Evolutionary conservation across 371 early-diverging fungal genomes (phyloP), one percentile per base, ranked within the genome.

Genomic region (Phascolomyces articulosus): DNA sequence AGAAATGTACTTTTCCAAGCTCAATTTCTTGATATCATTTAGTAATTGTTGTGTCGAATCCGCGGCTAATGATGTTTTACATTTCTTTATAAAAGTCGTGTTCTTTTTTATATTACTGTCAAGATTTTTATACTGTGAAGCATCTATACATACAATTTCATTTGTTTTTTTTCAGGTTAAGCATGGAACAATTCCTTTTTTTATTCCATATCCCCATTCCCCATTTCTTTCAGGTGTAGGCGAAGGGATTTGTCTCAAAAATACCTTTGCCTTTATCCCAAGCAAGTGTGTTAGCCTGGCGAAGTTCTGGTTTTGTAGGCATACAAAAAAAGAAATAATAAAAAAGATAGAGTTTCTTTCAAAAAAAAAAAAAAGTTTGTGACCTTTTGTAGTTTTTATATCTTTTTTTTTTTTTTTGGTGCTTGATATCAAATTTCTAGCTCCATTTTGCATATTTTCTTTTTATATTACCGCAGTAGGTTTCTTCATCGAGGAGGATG

Each of bases 101-200:
- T 97, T 97, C 83, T 97, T 97, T 72, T 97, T 98, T 60, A 98
- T 91, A 75, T 94, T 96, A 64, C 96, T 93, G 71, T 98, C 99
- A 20, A 98, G 89, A 58, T 87, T 91, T 55, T 79, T 79, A 40
- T 61, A 67, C 44, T 67, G 63, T 41, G 66, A 40, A 20, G 64
- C 62, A 64, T 75, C 76, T 75, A 58, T 8, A 18, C 55, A 38
- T 41, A 55, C 26, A 8, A 21, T 21, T 18, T 21, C 27, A 26
- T 20, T 57, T 20, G 20, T 2, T 13, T 13, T 38, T 9, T 38
- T 13, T 6, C 38, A 38, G 13, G 13, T 9, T 38, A 38, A 6
- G 13, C 38, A 13, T 38, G 13, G 8, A 18, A 0, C 31, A 21
- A 1, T 27, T 23, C 54, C 7, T 20, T 24, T 27, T 38, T 26